Evolutionary conservation across 257 asterid species (phyloP).

Genomic region (Primulina tabacum): DNA sequence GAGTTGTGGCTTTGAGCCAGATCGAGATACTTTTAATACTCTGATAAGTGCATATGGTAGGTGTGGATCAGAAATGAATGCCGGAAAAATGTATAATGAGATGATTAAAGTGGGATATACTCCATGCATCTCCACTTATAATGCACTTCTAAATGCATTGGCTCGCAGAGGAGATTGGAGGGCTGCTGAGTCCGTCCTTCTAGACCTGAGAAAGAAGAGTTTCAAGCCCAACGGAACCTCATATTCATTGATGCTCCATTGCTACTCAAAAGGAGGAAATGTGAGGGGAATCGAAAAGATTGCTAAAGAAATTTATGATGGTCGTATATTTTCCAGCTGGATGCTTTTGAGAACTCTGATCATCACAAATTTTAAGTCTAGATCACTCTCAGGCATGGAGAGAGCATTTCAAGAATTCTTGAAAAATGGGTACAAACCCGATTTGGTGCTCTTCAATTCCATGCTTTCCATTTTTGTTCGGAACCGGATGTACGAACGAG

Average conservation of each 20-base stretch:
- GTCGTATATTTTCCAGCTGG: conserved; percentile 90
- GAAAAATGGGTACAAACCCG: conserved; percentile 78
- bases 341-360: conserved; percentile 76
- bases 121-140: conserved; percentile 78
- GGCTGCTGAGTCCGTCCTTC: conserved; percentile 61
- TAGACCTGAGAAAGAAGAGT: conserved; percentile 73
- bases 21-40: conserved; percentile 81
- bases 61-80: conserved; percentile 69
- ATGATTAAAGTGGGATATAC: conserved; percentile 82
- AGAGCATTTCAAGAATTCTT: conserved; percentile 81
- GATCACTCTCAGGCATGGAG: conserved; percentile 77
- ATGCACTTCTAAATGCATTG: conserved; percentile 81
- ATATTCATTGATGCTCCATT: conserved; percentile 72
- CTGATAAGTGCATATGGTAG: conserved; percentile 88
- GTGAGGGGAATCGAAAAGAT: conserved; percentile 70
- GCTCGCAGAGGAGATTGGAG: conserved; percentile 85
- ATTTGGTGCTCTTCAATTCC: conserved; percentile 70
- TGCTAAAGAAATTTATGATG: conserved; percentile 73
- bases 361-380: conserved; percentile 75
- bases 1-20: conserved; percentile 87
- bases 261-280: conserved; percentile 82
- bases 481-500: conserved; percentile 77
- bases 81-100: conserved; percentile 68
- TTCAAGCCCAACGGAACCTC: conserved; percentile 86
- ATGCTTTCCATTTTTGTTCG: conserved; percentile 76